Conservation (phyloP, 2,329 filamentous ascomycete species). For the Pseudogymnoascus sp. region DNA sequence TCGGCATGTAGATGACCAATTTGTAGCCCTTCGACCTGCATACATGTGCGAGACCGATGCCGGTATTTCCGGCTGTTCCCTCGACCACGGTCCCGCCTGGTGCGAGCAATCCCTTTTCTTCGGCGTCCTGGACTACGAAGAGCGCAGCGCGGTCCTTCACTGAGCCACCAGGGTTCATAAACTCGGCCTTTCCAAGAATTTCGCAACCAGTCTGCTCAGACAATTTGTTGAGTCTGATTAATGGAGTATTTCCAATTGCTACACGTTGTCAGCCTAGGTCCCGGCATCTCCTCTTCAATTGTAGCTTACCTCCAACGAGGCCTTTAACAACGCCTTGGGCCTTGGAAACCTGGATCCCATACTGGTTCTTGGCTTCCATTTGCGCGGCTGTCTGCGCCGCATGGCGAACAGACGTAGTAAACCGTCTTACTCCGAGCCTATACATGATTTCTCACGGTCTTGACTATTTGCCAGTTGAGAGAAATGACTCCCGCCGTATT, state of each 20-base stretch:
- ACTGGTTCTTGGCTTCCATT: constrained; percentile 42
- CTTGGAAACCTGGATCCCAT: constrained; percentile 54
- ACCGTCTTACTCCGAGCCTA: constrained; percentile 39
- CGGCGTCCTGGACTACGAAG: constrained; percentile 88
- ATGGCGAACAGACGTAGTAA: constrained; percentile 45
- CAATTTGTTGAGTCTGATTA: constrained; percentile 81
- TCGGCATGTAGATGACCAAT: constrained; percentile 98
- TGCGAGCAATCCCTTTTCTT: constrained; percentile 72
- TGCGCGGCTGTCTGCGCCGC: constrained; percentile 37
- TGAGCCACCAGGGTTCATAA: constrained; percentile 94
- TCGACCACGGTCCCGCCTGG: constrained; percentile 93
- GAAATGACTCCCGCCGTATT: not conserved
- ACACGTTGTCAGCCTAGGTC: constrained; percentile 7
- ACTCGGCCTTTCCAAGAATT: constrained; percentile 92
- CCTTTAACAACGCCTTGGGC: constrained; percentile 59
- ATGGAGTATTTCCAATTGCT: constrained; percentile 96
- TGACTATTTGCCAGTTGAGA: not conserved
- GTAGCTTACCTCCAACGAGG: constrained; percentile 53
- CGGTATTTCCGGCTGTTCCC: constrained; percentile 95
- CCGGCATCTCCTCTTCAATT: not conserved
- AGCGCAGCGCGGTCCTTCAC: constrained; percentile 95
- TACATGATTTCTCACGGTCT: constrained; percentile 4
- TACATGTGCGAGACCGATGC: constrained; percentile 94
- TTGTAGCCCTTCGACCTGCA: constrained; percentile 87
- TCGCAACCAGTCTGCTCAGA: constrained; percentile 90